These are phyloP conservation scores for Avena sativa DNA, from an alignment of 176 grass and related monocot genomes.

Conservation along the genomic window DNA sequence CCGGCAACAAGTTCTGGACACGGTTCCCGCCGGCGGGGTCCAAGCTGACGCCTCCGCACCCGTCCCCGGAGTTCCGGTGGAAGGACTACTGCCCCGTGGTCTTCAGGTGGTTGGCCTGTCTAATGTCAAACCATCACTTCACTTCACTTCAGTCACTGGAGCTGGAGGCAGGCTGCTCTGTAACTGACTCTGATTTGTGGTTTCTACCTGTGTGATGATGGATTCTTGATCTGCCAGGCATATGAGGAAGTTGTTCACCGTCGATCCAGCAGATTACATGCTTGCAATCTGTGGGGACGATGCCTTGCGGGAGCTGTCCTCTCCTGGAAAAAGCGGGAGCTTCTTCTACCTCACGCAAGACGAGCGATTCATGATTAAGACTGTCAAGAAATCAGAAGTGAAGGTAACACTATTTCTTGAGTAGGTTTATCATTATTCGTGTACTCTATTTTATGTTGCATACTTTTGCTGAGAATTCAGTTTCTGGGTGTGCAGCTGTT, in stretches of 20 bases:
- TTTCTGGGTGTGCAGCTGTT: constrained; percentile 32
- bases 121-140: background rate
- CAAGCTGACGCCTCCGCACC: constrained; percentile 51
- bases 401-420: constrained; percentile 47
- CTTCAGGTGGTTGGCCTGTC: constrained; percentile 47
- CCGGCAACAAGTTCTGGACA: constrained; percentile 60
- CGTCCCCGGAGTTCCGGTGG: constrained; percentile 55
- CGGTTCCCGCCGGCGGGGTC: constrained; percentile 57
- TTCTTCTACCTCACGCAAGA: constrained; percentile 89
- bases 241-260: constrained; percentile 69
- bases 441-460: background rate
- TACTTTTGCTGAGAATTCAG: background rate
- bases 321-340: constrained; percentile 79
- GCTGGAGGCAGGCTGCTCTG: background rate
- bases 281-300: constrained; percentile 72
- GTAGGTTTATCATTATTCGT: background rate
- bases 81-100: constrained; percentile 70
- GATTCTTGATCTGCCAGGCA: constrained; percentile 35
- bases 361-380: constrained; percentile 87
- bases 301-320: constrained; percentile 69
- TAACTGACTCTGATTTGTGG: no score
- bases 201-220: no score
- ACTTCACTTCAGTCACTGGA: no score
- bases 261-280: constrained; percentile 81
- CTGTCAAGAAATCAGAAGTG: constrained; percentile 86